Evolutionary conservation across 805 yeast species (phyloP).

Genomic region (Wickerhamiella azymoides): DNA sequence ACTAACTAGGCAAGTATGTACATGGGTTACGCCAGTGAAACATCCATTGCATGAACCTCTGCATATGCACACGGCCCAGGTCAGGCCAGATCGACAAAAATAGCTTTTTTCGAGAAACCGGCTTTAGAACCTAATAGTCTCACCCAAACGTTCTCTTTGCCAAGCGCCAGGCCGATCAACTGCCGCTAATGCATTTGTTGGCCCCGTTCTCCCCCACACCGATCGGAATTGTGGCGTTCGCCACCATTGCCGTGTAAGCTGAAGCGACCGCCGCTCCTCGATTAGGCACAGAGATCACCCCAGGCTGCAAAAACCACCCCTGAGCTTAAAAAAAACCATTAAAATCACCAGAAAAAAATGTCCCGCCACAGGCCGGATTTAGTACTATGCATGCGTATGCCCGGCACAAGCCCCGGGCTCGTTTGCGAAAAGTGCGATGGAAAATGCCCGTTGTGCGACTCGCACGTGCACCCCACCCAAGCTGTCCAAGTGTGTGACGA

Average conservation of each 20-base stretch:
- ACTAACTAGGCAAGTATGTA: too few relatives aligned
- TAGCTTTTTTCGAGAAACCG: too few relatives aligned
- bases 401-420: conserved; percentile 58
- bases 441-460: conserved; percentile 79
- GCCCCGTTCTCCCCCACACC: not conserved
- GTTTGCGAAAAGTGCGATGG: conserved; percentile 85
- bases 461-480: conserved; percentile 57
- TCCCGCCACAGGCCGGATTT: conserved; percentile 83
- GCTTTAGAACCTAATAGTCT: too few relatives aligned
- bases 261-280: too few relatives aligned
- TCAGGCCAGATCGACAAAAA: too few relatives aligned
- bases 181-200: not conserved
- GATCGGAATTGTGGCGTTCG: not conserved
- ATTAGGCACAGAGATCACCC: too few relatives aligned
- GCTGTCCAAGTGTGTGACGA: conserved; percentile 68
- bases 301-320: too few relatives aligned
- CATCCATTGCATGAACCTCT: too few relatives aligned
- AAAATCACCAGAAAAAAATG: too few relatives aligned
- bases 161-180: not conserved
- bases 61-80: too few relatives aligned
- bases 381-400: conserved; percentile 69
- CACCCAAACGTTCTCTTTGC: not conserved
- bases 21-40: too few relatives aligned
- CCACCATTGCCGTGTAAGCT: not conserved
- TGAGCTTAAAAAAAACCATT: too few relatives aligned